phyloP scores from a whole-genome alignment of 345 rosid genomes.

The Sisymbrium altissimum region DNA sequence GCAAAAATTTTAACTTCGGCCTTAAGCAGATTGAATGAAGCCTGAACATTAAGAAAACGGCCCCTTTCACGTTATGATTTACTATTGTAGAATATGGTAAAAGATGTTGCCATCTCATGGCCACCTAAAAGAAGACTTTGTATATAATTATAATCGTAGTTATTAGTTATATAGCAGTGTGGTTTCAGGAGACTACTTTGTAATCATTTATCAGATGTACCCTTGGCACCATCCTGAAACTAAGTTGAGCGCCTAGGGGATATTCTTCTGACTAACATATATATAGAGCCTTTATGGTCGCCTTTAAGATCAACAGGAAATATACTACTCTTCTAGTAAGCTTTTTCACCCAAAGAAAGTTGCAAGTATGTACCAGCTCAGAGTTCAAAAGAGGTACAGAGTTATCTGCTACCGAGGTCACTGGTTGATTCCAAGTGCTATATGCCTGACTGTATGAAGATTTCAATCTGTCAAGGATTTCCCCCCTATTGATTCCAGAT shows the following conservation, averaged over 20 bases:
- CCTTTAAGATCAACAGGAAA: too few relatives aligned
- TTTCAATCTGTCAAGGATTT: constrained; percentile 49
- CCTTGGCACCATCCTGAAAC: not conserved
- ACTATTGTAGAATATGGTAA: too few relatives aligned
- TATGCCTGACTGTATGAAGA: constrained; percentile 41
- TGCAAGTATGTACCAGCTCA: constrained; percentile 27
- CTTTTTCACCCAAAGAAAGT: not conserved
- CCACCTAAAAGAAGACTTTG: not conserved
- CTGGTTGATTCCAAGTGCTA: constrained; percentile 27
- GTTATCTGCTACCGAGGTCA: constrained; percentile 21
- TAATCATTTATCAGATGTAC: not conserved
- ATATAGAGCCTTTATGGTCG: too few relatives aligned
- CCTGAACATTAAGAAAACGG: not conserved
- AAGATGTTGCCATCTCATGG: too few relatives aligned
- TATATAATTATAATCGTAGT: not conserved
- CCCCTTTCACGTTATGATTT: too few relatives aligned
- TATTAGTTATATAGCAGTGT: not conserved
- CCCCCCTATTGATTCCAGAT: constrained; percentile 33
- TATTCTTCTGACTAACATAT: too few relatives aligned
- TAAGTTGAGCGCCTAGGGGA: not conserved
- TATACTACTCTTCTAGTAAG: not conserved
- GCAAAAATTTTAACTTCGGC: too few relatives aligned
- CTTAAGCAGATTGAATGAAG: too few relatives aligned
- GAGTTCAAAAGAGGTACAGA: constrained; percentile 24
- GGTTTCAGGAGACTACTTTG: not conserved